Base-by-base conservation (phyloP, 2,329 filamentous ascomycete species). In the Monilinia polystroma region DNA sequence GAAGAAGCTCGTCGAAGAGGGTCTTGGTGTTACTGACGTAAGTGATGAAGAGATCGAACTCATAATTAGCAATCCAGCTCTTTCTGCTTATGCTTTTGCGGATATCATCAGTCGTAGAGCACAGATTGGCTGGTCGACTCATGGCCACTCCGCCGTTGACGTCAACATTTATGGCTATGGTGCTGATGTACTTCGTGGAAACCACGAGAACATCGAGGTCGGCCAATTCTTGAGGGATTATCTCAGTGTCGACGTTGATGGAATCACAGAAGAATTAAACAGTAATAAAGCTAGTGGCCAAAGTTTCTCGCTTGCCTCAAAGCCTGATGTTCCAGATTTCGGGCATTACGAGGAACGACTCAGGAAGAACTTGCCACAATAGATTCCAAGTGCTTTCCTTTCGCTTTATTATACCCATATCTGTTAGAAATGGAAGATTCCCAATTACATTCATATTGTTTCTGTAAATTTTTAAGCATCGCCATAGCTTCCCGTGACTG, bases 121-220 rank as follows among this genome's bases (percentile, higher is more conserved):
- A 1, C 92, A 96, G 75, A 86, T 97, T 54, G 96, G 95, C 18
- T 99, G 95, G 95, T 89, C 86, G 70, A 97, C 93, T 0, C 94
- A 97, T 77, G 95, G 95, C 38, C 95, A 99, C 80, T 90, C 89
- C 26, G 95, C 90, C 63, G 93, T 95, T 10, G 95, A 99, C 76
- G 95, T 99, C 59, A 99, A 99, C 78, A 92, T 99, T 72, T 99
- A 98, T 80, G 90, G 91, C 63, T 83, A 83, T 56, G 88, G 91
- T 4, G 83, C 85, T 0, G 83, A 85, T 49, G 85, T 85, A 54
- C 81, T 84, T 18, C 82, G 97, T 8, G 94, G 94, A 10, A 98
- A 98, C 77, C 89, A 96, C 65, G 95, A 99, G 81, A 99, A 99
- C 76, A 98, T 89, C 0, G 93, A 98, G 35, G 84, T 99, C 0